Conservation (phyloP, 2,329 filamentous ascomycete genomes). For the Cercospora zeina region DNA sequence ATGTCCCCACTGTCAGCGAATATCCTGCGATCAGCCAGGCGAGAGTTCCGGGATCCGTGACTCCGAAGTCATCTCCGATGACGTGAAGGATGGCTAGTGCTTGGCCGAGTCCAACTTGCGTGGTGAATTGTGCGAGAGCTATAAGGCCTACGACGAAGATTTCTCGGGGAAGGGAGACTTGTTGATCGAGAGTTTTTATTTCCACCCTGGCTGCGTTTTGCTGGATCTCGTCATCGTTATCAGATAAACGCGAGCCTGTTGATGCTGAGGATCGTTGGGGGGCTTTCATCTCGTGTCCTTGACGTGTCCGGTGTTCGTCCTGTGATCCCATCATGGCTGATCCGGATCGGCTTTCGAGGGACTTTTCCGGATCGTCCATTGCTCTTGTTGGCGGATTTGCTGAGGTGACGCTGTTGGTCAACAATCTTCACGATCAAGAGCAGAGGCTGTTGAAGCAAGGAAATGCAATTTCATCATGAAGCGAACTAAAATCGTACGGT, state of each 20-base stretch:
- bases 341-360: too few species aligned
- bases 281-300: too few species aligned
- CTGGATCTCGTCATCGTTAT: constrained; percentile 15
- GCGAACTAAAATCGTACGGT: background rate
- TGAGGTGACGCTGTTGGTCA: too few species aligned
- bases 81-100: constrained; percentile 41
- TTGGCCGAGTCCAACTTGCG: constrained; percentile 35
- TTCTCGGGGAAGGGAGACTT: constrained; percentile 37
- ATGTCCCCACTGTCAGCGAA: constrained; percentile 48
- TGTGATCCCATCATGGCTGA: too few species aligned
- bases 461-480: background rate
- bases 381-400: too few species aligned
- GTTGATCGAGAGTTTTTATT: constrained; percentile 32
- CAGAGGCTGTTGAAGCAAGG: background rate
- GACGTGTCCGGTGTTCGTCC: too few species aligned
- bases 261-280: constrained; percentile 15
- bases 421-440: too few species aligned
- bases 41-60: constrained; percentile 45
- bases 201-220: constrained; percentile 14
- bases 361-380: too few species aligned
- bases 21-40: constrained; percentile 50
- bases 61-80: constrained; percentile 46
- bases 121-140: constrained; percentile 37
- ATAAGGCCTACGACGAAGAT: constrained; percentile 37
- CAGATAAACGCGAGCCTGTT: too few species aligned